Percentiles rank a stretch among this genome's conserved stretches.
phyloP scores from a whole-genome alignment of 2,329 filamentous ascomycete genomes.

The Blastomyces parvus region DNA sequence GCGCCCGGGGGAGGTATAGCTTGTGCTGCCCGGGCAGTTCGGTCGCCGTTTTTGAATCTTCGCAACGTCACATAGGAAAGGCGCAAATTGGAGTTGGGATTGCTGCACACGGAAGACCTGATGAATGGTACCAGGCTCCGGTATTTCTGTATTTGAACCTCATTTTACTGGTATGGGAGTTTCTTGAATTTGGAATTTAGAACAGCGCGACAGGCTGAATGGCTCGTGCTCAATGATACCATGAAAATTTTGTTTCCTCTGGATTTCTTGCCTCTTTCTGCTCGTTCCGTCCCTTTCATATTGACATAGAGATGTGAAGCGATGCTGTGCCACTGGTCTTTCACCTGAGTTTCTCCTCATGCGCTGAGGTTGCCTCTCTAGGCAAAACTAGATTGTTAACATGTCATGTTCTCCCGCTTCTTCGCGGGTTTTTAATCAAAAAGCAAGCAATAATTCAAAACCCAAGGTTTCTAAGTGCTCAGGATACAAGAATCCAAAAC shows the following conservation, averaged over 20 bases:
- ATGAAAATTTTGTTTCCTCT: not conserved
- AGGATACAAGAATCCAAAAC: not conserved
- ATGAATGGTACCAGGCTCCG: not conserved
- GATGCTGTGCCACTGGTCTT: not conserved
- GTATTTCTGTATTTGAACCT: not conserved
- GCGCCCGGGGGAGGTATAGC: constrained; percentile 50
- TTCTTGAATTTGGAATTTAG: not conserved
- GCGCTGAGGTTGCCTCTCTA: too few species aligned
- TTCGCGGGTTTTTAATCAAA: not conserved
- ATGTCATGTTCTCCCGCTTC: not conserved
- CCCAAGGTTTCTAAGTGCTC: not conserved
- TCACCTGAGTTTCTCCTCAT: too few species aligned
- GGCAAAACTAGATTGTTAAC: not conserved
- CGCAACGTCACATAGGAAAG: not conserved
- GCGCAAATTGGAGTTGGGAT: constrained; percentile 2
- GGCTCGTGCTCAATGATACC: constrained; percentile 4
- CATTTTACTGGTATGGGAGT: not conserved
- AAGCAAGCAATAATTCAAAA: not conserved
- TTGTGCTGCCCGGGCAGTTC: not conserved
- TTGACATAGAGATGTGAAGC: not conserved
- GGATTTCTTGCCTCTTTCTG: not conserved
- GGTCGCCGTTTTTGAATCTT: constrained; percentile 10
- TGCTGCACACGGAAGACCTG: not conserved
- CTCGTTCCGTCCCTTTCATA: not conserved
- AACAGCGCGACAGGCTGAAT: not conserved